These are phyloP conservation scores for Porcisia deanei DNA, from an alignment of 208 protist genomes.

Conservation along the genomic window DNA sequence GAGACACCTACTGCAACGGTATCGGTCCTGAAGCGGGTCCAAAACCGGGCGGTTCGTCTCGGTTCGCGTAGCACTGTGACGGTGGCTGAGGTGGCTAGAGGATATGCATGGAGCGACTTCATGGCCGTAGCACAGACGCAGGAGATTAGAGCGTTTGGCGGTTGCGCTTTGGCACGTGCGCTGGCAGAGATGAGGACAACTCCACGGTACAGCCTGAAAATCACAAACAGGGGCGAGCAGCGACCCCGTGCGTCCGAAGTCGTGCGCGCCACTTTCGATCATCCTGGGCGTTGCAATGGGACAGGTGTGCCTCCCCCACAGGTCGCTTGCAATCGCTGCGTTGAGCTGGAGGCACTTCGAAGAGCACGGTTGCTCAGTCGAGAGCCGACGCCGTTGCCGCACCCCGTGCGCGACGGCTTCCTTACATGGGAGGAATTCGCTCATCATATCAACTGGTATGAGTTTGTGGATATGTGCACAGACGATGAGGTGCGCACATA, in stretches of 20 bases:
- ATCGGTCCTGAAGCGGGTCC: constrained; percentile 17
- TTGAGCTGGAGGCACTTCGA: constrained; percentile 57
- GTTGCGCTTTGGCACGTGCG: constrained; percentile 10
- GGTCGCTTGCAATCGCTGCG: constrained; percentile 52
- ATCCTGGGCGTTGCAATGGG: neutral
- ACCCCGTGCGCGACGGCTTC: constrained; percentile 49
- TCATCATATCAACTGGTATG: constrained; percentile 77
- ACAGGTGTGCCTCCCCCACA: neutral
- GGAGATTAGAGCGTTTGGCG: constrained; percentile 28
- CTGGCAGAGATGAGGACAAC: constrained; percentile 21
- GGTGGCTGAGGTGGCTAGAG: constrained; percentile 27
- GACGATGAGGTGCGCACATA: constrained; percentile 53
- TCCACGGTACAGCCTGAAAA: constrained; percentile 13
- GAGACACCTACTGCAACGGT: constrained; percentile 3
- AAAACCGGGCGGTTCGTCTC: constrained; percentile 1
- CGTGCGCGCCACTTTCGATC: neutral
- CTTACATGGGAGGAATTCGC: constrained; percentile 70
- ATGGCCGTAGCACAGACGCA: constrained; percentile 16
- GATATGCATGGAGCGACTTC: constrained; percentile 16
- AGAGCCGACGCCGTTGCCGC: constrained; percentile 57
- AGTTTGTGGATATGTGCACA: constrained; percentile 67
- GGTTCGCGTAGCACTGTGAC: constrained; percentile 12
- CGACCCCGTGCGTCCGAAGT: constrained; percentile 6
- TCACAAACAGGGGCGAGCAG: neutral
- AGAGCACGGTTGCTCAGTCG: constrained; percentile 37